Conservation (phyloP, 108 stramenopile species). For the Skeletonema costatum region DNA sequence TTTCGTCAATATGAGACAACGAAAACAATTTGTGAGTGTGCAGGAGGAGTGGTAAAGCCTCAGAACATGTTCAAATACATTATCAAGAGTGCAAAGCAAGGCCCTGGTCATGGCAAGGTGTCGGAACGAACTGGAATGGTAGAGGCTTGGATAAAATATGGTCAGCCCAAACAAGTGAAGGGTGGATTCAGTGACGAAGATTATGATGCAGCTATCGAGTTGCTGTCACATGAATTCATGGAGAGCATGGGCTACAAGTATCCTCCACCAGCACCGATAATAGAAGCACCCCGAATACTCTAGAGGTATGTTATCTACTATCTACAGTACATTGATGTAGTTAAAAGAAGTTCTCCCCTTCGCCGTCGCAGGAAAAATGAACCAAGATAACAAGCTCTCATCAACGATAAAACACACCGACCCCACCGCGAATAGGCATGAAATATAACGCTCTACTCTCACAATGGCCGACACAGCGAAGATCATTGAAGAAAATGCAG, state of each 20-base stretch:
- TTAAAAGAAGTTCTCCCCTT: no score
- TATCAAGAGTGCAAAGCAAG: slow-evolving; percentile 49
- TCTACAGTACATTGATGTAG: no score
- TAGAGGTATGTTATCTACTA: no score
- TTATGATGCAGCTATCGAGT: slow-evolving; percentile 48
- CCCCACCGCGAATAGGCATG: no score
- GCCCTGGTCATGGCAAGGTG: slow-evolving; percentile 59
- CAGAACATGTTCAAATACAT: slow-evolving; percentile 49
- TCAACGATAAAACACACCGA: no score
- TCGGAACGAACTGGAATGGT: slow-evolving; percentile 58
- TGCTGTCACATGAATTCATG: slow-evolving; percentile 54
- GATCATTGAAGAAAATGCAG: no score
- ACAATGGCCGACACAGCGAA: no score
- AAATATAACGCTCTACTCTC: no score
- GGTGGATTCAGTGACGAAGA: slow-evolving; percentile 61
- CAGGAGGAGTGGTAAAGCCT: slow-evolving; percentile 49
- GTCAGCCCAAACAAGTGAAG: slow-evolving; percentile 47
- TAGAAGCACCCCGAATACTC: no score
- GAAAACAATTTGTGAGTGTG: slow-evolving; percentile 63
- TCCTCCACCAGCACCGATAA: slow-evolving; percentile 46
- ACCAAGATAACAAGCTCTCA: no score
- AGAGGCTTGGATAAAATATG: slow-evolving; percentile 77
- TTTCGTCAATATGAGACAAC: slow-evolving; percentile 68
- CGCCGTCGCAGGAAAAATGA: no score
- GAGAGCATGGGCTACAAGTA: slow-evolving; percentile 61